phyloP scores from a whole-genome alignment of 1,284 basidiomycete genomes.

The Boletus smithii region DNA sequence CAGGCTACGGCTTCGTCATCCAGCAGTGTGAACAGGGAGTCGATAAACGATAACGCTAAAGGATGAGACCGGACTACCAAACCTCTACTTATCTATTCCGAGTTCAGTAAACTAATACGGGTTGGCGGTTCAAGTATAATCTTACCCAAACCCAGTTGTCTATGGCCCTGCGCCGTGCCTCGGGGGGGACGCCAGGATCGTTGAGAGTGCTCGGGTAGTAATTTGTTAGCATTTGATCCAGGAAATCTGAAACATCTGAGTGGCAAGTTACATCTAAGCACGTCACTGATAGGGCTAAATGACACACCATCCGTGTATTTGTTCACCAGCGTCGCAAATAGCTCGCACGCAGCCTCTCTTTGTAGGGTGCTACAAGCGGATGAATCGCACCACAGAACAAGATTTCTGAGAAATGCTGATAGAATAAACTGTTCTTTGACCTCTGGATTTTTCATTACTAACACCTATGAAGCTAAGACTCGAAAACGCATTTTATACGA shows the following conservation, averaged over 20 bases:
- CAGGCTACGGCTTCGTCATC: conserved; percentile 56
- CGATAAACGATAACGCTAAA: conserved; percentile 53
- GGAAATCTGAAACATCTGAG: conserved; percentile 47
- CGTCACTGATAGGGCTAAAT: background rate
- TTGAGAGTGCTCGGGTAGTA: conserved; percentile 51
- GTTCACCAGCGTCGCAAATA: conserved; percentile 72
- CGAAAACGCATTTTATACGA: background rate
- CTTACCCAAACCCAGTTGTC: conserved; percentile 70
- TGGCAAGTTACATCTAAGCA: background rate
- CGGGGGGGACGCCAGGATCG: conserved; percentile 26
- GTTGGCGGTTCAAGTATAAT: background rate
- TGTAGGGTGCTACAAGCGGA: conserved; percentile 54
- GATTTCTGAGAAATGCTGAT: conserved; percentile 47
- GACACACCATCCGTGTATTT: conserved; percentile 62
- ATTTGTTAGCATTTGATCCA: conserved; percentile 40
- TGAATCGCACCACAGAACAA: conserved; percentile 59
- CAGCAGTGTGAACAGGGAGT: conserved; percentile 68
- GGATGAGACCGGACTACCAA: conserved; percentile 75
- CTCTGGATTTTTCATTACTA: conserved; percentile 38
- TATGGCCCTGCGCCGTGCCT: conserved; percentile 53
- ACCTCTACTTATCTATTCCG: conserved; percentile 67
- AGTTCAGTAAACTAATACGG: conserved; percentile 14
- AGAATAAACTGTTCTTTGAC: conserved; percentile 21
- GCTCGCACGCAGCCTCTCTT: conserved; percentile 54
- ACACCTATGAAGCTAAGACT: conserved; percentile 40